Percentiles rank a stretch among this genome's conserved stretches.
phyloP scores from a whole-genome alignment of 108 stramenopile species.

The Cyclostephanos invisitatus region DNA sequence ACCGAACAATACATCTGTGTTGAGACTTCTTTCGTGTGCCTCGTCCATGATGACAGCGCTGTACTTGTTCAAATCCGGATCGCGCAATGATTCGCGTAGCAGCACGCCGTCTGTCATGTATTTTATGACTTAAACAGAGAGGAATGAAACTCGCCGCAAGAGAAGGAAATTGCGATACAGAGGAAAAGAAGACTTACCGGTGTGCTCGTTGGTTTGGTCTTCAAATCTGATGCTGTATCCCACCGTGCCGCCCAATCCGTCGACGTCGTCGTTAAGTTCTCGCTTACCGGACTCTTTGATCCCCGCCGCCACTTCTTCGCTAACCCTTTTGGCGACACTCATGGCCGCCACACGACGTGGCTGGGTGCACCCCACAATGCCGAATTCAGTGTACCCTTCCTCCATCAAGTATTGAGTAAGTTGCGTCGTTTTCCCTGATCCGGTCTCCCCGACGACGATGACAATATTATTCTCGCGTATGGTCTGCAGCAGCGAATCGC shows the following conservation, averaged over 20 bases:
- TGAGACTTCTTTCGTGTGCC: slow-evolving; percentile 95
- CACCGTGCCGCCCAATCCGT: slow-evolving; percentile 90
- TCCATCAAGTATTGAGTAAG: slow-evolving; percentile 97
- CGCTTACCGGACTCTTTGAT: slow-evolving; percentile 55
- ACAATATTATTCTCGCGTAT: slow-evolving; percentile 95
- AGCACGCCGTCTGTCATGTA: slow-evolving; percentile 98
- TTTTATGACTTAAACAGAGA: slow-evolving; percentile 56
- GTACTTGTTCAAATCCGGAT: slow-evolving; percentile 95
- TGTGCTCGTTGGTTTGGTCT: slow-evolving; percentile 88
- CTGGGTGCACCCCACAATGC: slow-evolving; percentile 95
- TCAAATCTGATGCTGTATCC: slow-evolving; percentile 99
- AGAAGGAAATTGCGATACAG: too few species aligned
- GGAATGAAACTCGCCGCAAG: too few species aligned
- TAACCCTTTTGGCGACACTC: slow-evolving; percentile 98
- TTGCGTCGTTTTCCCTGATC: slow-evolving; percentile 94
- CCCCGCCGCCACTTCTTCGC: slow-evolving; percentile 91
- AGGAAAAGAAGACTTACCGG: slow-evolving; percentile 15
- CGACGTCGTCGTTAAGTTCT: slow-evolving; percentile 57
- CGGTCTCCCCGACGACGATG: slow-evolving; percentile 96
- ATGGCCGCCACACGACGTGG: slow-evolving; percentile 98
- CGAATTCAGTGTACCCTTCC: slow-evolving; percentile 91
- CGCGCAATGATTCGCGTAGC: slow-evolving; percentile 92
- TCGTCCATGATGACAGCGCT: slow-evolving; percentile 96
- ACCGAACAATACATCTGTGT: slow-evolving; percentile 99
- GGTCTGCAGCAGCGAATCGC: slow-evolving; percentile 89